Conservation (phyloP, 148 eudicot species). For the Nepenthes mirabilis region DNA sequence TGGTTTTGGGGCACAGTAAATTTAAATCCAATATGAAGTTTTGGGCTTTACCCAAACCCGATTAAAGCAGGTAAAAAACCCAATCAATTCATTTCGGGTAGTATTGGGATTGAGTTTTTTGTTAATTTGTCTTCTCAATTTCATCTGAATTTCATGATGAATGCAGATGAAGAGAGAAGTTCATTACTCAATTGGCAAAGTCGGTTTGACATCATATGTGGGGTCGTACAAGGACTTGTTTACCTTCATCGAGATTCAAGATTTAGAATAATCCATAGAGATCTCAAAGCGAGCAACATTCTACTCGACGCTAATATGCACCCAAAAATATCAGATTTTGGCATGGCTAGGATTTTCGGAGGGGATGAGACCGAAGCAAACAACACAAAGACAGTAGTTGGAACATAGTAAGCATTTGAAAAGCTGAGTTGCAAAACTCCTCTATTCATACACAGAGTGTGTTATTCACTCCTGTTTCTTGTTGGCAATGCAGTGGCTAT, state of each 20-base stretch:
- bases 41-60: too few species aligned
- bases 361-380: constrained; percentile 51
- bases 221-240: constrained; percentile 58
- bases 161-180: constrained; percentile 32
- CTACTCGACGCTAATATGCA: constrained; percentile 53
- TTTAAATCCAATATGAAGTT: too few species aligned
- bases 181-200: constrained; percentile 40
- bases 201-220: constrained; percentile 57
- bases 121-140: not conserved
- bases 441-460: too few species aligned
- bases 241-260: constrained; percentile 80
- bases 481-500: constrained; percentile 21
- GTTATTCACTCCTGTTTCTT: too few species aligned
- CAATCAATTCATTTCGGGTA: too few species aligned
- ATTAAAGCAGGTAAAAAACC: too few species aligned
- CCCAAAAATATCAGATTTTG: constrained; percentile 79
- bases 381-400: constrained; percentile 51
- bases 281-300: constrained; percentile 69
- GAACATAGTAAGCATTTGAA: constrained; percentile 53
- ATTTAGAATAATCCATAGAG: constrained; percentile 60
- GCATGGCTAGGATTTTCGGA: constrained; percentile 80
- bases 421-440: not conserved
- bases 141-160: not conserved
- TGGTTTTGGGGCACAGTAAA: too few species aligned
- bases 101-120: not conserved